phyloP scores from a whole-genome alignment of 441 rosid species.

The Erodium trifolium region DNA sequence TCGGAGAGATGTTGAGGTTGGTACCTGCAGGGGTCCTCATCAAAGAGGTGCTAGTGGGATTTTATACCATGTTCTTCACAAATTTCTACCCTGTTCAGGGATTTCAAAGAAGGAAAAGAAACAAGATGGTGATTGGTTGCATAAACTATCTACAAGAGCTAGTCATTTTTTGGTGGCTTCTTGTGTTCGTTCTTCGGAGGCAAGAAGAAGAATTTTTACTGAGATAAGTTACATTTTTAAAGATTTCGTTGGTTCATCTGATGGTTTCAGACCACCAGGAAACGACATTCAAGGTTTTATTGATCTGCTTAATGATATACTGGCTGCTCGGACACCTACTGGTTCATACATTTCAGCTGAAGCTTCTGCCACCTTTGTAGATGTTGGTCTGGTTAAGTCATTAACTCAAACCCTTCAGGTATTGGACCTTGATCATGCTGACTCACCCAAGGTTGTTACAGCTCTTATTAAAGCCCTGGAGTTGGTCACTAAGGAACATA shows the following conservation, averaged over 20 bases:
- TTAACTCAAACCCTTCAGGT: conserved; percentile 77
- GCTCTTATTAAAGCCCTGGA: conserved; percentile 87
- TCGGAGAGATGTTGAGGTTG: conserved; percentile 70
- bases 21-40: conserved; percentile 17
- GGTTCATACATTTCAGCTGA: conserved; percentile 80
- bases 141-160: conserved; percentile 74
- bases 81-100: conserved; percentile 60
- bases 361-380: conserved; percentile 87
- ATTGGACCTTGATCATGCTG: conserved; percentile 81
- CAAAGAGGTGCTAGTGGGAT: conserved; percentile 46
- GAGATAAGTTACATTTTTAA: conserved; percentile 64
- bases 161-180: conserved; percentile 84
- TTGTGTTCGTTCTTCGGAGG: conserved; percentile 89
- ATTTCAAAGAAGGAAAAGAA: conserved; percentile 64
- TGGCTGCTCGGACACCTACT: conserved; percentile 77
- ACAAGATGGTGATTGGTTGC: conserved; percentile 78
- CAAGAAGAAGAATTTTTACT: conserved; percentile 72
- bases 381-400: conserved; percentile 79
- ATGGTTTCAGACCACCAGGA: conserved; percentile 51
- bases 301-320: conserved; percentile 84
- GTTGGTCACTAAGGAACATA: conserved; percentile 90
- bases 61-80: conserved; percentile 75
- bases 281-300: conserved; percentile 59
- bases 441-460: conserved; percentile 78
- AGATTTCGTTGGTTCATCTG: conserved; percentile 55